These are phyloP conservation scores for Cardiospermum halicacabum DNA, from an alignment of 345 rosid genomes.

Conservation along the genomic window DNA sequence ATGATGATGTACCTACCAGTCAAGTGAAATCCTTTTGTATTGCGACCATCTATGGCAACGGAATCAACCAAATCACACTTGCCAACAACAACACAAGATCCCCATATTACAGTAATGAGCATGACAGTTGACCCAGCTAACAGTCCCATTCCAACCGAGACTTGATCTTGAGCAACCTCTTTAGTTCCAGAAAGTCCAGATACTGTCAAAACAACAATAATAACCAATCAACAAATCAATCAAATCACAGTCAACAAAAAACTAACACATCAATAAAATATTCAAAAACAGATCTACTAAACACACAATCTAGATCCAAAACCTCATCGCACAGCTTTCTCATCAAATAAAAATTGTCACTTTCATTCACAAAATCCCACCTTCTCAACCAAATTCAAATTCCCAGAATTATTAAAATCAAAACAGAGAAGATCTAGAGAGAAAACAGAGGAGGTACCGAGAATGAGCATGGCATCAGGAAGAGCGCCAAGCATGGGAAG, in stretches of 20 bases:
- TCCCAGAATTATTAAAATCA: neutral
- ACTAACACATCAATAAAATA: neutral
- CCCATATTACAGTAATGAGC: conserved; percentile 85
- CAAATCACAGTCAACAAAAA: neutral
- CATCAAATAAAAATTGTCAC: no score
- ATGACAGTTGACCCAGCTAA: conserved; percentile 87
- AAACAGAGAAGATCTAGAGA: neutral
- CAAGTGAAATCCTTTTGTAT: conserved; percentile 46
- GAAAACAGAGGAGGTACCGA: conserved; percentile 41
- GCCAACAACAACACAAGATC: conserved; percentile 69
- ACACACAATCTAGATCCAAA: no score
- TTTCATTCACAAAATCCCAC: neutral
- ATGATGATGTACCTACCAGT: no score
- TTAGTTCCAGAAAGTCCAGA: conserved; percentile 80
- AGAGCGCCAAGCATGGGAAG: conserved; percentile 94
- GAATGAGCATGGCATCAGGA: conserved; percentile 96
- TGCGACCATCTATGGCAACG: conserved; percentile 46
- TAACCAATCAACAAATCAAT: neutral
- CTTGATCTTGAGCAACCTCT: conserved; percentile 74
- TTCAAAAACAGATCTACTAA: neutral
- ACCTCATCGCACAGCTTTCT: neutral
- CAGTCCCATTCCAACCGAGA: conserved; percentile 89
- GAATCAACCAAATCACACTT: conserved; percentile 53
- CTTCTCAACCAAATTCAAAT: neutral
- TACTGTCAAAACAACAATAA: conserved; percentile 41